Evolutionary conservation across 2,329 filamentous ascomycete species (phyloP), one percentile per base, ranked within the genome.

Genomic region (Celoporthe dispersa): DNA sequence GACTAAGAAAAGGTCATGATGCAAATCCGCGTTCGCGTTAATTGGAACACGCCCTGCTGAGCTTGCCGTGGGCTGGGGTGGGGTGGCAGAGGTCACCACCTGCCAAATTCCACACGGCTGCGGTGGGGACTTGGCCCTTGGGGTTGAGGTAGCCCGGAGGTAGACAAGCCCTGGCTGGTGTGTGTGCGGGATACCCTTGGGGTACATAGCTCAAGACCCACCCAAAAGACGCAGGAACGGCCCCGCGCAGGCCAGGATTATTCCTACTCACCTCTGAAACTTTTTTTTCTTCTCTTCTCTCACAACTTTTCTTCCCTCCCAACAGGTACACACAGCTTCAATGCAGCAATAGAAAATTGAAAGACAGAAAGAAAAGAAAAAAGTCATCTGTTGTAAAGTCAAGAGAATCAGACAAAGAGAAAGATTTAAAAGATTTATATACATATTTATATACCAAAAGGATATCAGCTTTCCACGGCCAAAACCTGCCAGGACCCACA

Each of bases 1-100:
- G 41, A 67, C 55, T 28, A 48, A 35, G 41, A 35, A 67, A 48
- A 60, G 61, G 37, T 39, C 61, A 61, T 68, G 67, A 68, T 68
- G 67, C 67, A 68, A 68, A 68, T 60, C 55, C 67, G 67, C 67
- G 67, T 60, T 64, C 67, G 67, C 67, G 67, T 68, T 63, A 68
- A 68, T 60, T 67, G 44, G 59, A 63, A 67, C 64, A 63, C 57
- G 44, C 57, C 33, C 48, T 19, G 41, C 33, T 35, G 57, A 61
- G 53, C 16, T 51, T 41, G 57, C 19, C 31, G 31, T 41, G 25
- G 41, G 35, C 31, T 53, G 68, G 68, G 68, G 31, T 62, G 60
- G 60, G 60, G 19, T 41, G 37, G 37, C 19, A 22, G 14, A 22
- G 22, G 19, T 61, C 22, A 64, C 37, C 44, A 65, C 63, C 48